A percentile compares a stretch with the other conserved stretches of the same genome.
These are phyloP conservation scores for Cladosporium velox DNA, from an alignment of 2,329 filamentous ascomycete genomes.

Conservation along the genomic window DNA sequence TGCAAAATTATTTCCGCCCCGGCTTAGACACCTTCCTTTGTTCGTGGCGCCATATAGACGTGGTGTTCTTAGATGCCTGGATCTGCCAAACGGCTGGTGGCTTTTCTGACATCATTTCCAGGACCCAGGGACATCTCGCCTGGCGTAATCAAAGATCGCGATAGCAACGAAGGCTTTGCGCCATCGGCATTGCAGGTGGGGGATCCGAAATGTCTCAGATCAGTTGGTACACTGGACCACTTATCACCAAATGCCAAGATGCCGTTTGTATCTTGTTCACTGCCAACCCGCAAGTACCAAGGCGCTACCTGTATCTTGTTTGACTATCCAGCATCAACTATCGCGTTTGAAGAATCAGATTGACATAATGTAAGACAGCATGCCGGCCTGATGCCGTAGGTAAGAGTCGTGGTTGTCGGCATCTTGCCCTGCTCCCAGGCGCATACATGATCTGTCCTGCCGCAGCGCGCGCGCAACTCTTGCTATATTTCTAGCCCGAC, in stretches of 20 bases:
- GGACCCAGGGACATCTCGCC: neutral
- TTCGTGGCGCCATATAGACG: neutral
- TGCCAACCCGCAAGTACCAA: conserved; percentile 17
- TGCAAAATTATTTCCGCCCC: neutral
- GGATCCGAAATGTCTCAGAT: conserved; percentile 15
- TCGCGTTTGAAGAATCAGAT: conserved; percentile 4
- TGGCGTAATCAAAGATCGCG: neutral
- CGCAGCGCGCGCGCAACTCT: neutral
- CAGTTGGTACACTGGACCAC: neutral
- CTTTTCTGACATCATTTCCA: neutral
- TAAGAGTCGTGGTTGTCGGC: neutral
- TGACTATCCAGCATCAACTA: neutral
- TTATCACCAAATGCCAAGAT: neutral
- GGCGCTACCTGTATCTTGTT: conserved; percentile 9
- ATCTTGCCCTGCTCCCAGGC: neutral
- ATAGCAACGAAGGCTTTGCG: neutral
- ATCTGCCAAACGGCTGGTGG: neutral
- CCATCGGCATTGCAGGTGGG: conserved; percentile 13
- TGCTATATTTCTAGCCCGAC: neutral
- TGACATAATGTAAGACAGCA: conserved; percentile 12
- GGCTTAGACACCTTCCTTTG: neutral
- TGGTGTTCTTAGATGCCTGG: neutral
- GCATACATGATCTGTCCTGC: neutral
- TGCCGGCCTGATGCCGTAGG: conserved; percentile 7
- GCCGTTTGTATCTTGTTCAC: conserved; percentile 1